Conservation (phyloP, 306 rosid genomes). For the Lathyrus sativus region DNA sequence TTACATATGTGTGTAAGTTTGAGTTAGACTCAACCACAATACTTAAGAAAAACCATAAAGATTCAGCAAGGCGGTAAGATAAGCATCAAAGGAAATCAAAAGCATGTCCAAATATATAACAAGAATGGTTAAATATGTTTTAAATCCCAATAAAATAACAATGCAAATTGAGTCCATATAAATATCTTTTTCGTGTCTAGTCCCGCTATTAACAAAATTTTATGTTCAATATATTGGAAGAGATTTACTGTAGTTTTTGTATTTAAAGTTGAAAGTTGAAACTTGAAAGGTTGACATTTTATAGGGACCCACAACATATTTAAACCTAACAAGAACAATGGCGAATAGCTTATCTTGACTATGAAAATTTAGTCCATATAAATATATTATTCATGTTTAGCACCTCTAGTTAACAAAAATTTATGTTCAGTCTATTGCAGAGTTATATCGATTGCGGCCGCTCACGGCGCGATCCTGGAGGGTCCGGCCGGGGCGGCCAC, state of each 20-base stretch:
- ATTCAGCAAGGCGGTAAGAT: not conserved
- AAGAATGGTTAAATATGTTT: not conserved
- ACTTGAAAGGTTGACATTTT: not conserved
- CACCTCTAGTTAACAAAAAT: too few species aligned
- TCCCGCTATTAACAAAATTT: not conserved
- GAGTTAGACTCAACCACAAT: too few species aligned
- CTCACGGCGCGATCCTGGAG: too few species aligned
- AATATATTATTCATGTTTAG: too few species aligned
- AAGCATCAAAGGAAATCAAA: conserved; percentile 16
- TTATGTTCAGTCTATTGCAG: too few species aligned
- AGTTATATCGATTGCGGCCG: too few species aligned
- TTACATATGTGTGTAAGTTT: too few species aligned
- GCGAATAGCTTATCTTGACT: conserved; percentile 15
- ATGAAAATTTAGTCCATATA: too few species aligned
- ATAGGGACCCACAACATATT: not conserved
- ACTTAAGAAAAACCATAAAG: not conserved
- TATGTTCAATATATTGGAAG: not conserved
- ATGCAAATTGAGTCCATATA: conserved; percentile 2
- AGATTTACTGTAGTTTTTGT: not conserved
- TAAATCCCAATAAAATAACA: not conserved
- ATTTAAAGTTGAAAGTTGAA: not conserved
- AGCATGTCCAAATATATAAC: conserved; percentile 2
- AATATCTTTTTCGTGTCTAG: not conserved
- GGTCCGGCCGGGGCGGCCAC: too few species aligned
- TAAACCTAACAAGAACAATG: conserved; percentile 18